phyloP scores from a whole-genome alignment of 129 eudicot species.

The Flaveria robusta region DNA sequence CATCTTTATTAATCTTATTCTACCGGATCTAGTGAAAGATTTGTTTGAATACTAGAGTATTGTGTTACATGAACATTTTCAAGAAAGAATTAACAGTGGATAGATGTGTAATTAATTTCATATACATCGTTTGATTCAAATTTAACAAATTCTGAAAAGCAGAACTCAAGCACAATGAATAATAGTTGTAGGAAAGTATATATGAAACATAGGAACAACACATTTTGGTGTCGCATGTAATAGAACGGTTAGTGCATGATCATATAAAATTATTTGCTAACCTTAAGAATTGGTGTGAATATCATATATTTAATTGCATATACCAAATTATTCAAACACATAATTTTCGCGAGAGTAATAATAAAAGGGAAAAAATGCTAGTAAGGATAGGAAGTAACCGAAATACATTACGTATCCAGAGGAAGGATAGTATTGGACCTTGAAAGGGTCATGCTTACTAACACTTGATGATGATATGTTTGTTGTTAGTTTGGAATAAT shows the following conservation, averaged over 20 bases:
- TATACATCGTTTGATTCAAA: background rate
- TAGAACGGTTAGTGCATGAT: background rate
- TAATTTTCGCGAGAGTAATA: too few relatives aligned
- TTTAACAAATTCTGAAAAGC: background rate
- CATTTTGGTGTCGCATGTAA: background rate
- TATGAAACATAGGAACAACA: too few relatives aligned
- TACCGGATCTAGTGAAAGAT: slow-evolving; percentile 26
- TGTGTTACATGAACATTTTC: background rate
- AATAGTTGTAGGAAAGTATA: background rate
- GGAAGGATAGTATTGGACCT: too few relatives aligned
- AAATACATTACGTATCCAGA: too few relatives aligned
- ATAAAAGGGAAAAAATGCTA: too few relatives aligned
- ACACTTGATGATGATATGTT: too few relatives aligned
- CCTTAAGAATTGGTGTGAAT: too few relatives aligned
- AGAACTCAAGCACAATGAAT: background rate
- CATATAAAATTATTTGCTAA: background rate
- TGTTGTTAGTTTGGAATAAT: too few relatives aligned
- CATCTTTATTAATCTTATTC: background rate
- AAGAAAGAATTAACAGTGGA: background rate
- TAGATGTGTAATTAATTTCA: background rate
- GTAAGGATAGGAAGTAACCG: too few relatives aligned
- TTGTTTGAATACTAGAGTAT: slow-evolving; percentile 2
- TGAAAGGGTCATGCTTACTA: too few relatives aligned
- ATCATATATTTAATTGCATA: too few relatives aligned
- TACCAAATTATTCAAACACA: too few relatives aligned